Evolutionary conservation across 2,329 filamentous ascomycete genomes (phyloP).

Genomic region (Exophiala aquamarina): DNA sequence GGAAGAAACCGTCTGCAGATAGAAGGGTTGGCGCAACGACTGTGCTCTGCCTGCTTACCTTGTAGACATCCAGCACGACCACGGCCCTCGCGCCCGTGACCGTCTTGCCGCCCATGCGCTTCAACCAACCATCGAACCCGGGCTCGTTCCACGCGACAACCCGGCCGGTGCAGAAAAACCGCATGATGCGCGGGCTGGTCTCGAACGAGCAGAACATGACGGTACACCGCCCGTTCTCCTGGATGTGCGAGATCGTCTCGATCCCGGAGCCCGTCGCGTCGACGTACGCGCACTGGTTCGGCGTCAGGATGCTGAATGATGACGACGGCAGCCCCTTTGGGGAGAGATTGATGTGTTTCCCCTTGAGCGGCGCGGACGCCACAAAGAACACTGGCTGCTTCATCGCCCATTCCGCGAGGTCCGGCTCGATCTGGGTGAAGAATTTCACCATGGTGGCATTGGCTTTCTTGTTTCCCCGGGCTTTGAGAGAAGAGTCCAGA

Average conservation of each 20-base stretch:
- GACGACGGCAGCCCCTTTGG: conserved; percentile 67
- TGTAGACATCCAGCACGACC: conserved; percentile 60
- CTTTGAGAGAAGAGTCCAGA: too few relatives aligned
- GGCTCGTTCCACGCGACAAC: conserved; percentile 61
- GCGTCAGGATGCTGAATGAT: conserved; percentile 62
- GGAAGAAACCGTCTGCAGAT: too few relatives aligned
- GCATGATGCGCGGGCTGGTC: conserved; percentile 58
- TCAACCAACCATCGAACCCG: conserved; percentile 45
- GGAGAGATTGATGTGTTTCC: conserved; percentile 70
- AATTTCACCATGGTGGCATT: conserved; percentile 59
- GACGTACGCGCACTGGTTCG: conserved; percentile 66
- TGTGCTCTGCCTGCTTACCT: too few relatives aligned
- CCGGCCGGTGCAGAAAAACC: conserved; percentile 60
- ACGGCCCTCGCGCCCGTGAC: conserved; percentile 57
- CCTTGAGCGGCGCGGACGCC: conserved; percentile 65
- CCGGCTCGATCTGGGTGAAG: conserved; percentile 52
- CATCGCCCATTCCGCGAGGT: conserved; percentile 63
- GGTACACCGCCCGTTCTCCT: conserved; percentile 73
- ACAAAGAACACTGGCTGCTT: conserved; percentile 73
- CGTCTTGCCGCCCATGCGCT: conserved; percentile 45
- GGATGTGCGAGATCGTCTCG: conserved; percentile 72
- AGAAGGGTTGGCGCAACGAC: too few relatives aligned
- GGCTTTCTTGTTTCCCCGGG: too few relatives aligned
- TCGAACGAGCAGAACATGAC: conserved; percentile 72
- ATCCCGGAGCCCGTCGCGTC: conserved; percentile 72